These are phyloP conservation scores for Starmera caribaea DNA, from an alignment of 805 yeast genomes.

Conservation along the genomic window DNA sequence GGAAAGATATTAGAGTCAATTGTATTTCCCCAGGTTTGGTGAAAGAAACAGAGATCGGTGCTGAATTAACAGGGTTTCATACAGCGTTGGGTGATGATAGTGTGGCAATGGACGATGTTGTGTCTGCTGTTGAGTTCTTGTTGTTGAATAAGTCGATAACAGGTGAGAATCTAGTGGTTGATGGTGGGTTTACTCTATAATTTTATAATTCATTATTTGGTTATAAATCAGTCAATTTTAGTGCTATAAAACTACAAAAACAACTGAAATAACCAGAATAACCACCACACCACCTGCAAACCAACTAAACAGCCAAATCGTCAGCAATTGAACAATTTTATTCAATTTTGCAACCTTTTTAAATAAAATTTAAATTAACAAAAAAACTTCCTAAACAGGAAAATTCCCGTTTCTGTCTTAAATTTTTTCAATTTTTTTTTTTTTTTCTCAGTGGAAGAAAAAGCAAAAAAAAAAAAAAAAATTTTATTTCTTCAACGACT, in stretches of 20 bases:
- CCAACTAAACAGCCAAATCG: too few species aligned
- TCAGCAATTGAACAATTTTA: too few species aligned
- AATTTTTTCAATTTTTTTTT: background rate
- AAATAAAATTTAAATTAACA: too few species aligned
- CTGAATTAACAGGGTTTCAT: conserved; percentile 8
- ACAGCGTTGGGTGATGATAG: conserved; percentile 9
- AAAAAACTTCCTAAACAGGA: too few species aligned
- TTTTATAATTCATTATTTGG: background rate
- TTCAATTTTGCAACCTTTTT: too few species aligned
- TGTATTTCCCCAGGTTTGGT: conserved; percentile 61
- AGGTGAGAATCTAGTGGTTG: conserved; percentile 22
- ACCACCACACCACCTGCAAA: too few species aligned
- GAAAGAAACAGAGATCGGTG: conserved; percentile 52
- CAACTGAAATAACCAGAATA: too few species aligned
- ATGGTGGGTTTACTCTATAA: conserved; percentile 15
- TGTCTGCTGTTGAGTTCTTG: conserved; percentile 13
- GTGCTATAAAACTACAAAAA: too few species aligned
- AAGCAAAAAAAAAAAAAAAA: conserved; percentile 5
- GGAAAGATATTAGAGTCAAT: conserved; percentile 48
- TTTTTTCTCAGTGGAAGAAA: background rate
- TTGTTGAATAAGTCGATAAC: conserved; percentile 17
- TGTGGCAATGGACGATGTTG: conserved; percentile 15
- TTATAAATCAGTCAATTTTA: too few species aligned
- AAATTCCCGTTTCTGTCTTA: too few species aligned
- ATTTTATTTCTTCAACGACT: conserved; percentile 1